These are phyloP conservation scores for Metschnikowia proteae DNA, from an alignment of 805 yeast genomes.

Conservation along the genomic window DNA sequence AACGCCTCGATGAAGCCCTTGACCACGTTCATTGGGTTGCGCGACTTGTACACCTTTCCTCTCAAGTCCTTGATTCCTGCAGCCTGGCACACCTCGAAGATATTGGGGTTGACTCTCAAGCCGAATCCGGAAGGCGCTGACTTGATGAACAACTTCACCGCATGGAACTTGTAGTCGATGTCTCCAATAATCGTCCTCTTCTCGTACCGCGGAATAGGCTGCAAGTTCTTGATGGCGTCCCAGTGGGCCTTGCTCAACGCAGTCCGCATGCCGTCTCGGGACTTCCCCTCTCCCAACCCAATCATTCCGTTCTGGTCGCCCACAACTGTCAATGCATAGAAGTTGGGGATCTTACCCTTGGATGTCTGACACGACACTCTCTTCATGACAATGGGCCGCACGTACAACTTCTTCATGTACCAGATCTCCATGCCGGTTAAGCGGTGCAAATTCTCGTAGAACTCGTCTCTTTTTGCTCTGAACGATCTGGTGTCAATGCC, in stretches of 20 bases:
- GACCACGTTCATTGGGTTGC: conserved; percentile 93
- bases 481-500: conserved; percentile 5
- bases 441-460: conserved; percentile 51
- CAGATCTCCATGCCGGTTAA: conserved; percentile 64
- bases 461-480: conserved; percentile 24
- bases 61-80: conserved; percentile 93
- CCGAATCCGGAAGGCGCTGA: conserved; percentile 94
- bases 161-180: conserved; percentile 78
- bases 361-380: conserved; percentile 88
- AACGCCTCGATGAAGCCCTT: conserved; percentile 88
- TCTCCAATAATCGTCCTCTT: conserved; percentile 87
- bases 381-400: conserved; percentile 68
- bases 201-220: conserved; percentile 81
- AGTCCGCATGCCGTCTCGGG: conserved; percentile 66
- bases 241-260: conserved; percentile 85
- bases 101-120: conserved; percentile 82
- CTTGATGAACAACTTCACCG: conserved; percentile 75
- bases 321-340: conserved; percentile 80
- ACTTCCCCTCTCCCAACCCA: conserved; percentile 94
- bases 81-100: conserved; percentile 85
- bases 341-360: conserved; percentile 82
- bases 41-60: conserved; percentile 86
- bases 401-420: conserved; percentile 57
- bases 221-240: conserved; percentile 87
- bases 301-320: conserved; percentile 93